Conservation (phyloP, 139 green algal genomes). For the Volvox africanus region DNA sequence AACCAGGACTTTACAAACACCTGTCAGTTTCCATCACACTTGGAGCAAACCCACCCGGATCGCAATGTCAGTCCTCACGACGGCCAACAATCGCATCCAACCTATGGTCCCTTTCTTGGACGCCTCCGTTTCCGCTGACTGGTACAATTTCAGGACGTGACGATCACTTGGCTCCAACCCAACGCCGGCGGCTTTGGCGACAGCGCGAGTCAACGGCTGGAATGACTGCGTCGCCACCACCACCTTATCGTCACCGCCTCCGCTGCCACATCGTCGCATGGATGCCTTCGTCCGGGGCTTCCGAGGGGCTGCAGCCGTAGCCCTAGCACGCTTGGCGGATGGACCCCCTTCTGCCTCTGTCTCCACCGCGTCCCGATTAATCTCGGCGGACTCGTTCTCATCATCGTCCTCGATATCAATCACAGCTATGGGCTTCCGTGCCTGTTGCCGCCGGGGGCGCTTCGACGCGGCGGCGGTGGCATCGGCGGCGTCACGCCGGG, state of each 20-base stretch:
- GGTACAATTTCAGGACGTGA: neutral
- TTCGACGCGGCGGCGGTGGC: no score
- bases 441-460: neutral
- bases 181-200: neutral
- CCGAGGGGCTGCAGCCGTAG: neutral
- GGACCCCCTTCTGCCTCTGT: neutral
- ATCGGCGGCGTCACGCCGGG: no score
- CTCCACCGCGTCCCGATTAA: neutral
- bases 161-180: neutral
- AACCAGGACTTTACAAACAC: no score
- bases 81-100: conserved; percentile 38
- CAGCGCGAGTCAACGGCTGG: neutral
- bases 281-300: neutral
- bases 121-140: neutral
- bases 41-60: neutral
- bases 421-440: no score
- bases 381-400: neutral
- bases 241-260: no score
- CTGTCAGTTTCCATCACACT: no score
- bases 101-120: conserved; percentile 18
- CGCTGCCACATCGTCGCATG: no score
- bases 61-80: neutral
- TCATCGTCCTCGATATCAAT: neutral
- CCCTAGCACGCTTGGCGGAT: neutral
- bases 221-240: no score